Conservation (phyloP, 148 eudicot species). For the Rhododendron henanense region DNA sequence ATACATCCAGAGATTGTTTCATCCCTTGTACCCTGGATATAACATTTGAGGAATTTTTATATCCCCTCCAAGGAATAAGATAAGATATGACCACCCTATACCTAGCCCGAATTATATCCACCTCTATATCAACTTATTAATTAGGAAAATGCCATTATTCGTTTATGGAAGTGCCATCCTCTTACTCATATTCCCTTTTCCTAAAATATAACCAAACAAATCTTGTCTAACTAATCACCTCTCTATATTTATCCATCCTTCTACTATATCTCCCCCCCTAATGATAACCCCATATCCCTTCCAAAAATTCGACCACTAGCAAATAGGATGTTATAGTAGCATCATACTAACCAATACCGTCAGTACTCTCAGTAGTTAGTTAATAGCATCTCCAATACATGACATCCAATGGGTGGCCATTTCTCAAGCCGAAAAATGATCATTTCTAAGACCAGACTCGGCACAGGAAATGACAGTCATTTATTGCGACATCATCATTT, state of each 20-base stretch:
- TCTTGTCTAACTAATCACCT: neutral
- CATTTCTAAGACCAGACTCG: neutral
- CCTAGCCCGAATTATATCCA: too few relatives aligned
- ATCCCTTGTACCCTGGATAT: too few relatives aligned
- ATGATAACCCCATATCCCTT: neutral
- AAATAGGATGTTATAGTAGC: neutral
- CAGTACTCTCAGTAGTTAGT: neutral
- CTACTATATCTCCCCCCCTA: neutral
- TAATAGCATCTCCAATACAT: neutral
- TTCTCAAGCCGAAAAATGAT: neutral
- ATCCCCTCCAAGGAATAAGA: too few relatives aligned
- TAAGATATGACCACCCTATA: too few relatives aligned
- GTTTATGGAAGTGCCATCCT: too few relatives aligned
- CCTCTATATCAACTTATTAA: too few relatives aligned
- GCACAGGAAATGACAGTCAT: neutral
- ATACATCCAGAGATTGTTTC: too few relatives aligned
- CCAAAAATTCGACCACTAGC: neutral
- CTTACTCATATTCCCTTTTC: neutral
- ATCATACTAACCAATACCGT: neutral
- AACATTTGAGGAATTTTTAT: too few relatives aligned
- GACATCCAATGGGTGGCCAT: neutral
- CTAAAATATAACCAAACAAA: neutral
- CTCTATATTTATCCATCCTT: neutral
- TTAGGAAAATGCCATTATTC: too few relatives aligned
- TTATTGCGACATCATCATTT: neutral